Percentiles rank a stretch among this genome's conserved stretches.
Conservation (phyloP, 169 alveolate species). For the Cryptosporidium ubiquitum region DNA sequence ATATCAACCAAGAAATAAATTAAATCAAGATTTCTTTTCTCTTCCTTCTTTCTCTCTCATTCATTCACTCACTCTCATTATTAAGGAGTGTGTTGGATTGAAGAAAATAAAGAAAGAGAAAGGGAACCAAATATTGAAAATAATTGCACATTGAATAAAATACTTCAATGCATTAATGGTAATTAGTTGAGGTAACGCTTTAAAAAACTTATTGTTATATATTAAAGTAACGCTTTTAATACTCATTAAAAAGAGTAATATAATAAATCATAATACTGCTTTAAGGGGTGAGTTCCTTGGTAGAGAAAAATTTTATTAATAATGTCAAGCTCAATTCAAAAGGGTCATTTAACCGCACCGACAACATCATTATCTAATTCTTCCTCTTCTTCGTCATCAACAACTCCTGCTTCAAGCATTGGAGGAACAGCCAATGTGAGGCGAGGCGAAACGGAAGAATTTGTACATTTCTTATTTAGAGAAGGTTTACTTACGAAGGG, state of each 20-base stretch:
- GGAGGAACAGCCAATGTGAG: slow-evolving; percentile 4
- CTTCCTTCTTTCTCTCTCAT: background rate
- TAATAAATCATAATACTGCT: background rate
- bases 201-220: background rate
- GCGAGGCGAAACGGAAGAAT: slow-evolving; percentile 54
- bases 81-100: background rate
- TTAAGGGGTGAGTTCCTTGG: background rate
- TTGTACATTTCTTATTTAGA: slow-evolving; percentile 41
- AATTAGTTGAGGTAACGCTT: slow-evolving; percentile 13
- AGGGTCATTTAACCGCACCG: background rate
- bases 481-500: slow-evolving; percentile 45
- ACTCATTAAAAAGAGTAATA: background rate
- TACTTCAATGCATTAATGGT: slow-evolving; percentile 12
- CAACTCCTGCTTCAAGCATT: background rate
- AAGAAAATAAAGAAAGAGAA: background rate
- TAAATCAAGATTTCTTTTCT: background rate
- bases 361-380: background rate
- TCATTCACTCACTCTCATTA: background rate
- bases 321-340: slow-evolving; percentile 1
- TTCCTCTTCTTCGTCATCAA: background rate
- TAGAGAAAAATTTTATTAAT: background rate
- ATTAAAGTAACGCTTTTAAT: background rate
- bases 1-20: background rate
- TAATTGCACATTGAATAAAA: background rate
- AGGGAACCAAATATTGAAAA: background rate